Evolutionary conservation across 2,329 filamentous ascomycete genomes (phyloP).

Genomic region (Hymenoscyphus fraxineus): DNA sequence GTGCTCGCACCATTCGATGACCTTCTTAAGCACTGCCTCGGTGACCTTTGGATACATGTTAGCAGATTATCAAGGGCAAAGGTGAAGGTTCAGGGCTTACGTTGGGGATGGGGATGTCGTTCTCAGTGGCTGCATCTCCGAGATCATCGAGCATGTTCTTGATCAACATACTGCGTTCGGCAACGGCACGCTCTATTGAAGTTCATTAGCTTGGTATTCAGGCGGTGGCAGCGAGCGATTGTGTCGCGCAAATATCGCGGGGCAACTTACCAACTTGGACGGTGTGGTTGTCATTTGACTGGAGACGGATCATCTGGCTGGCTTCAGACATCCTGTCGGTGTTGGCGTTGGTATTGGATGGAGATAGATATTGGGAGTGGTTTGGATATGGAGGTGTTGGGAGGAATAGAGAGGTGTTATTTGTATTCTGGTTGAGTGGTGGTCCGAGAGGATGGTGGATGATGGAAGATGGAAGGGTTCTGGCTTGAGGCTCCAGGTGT

Average conservation of each 20-base stretch:
- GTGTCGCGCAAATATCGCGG: slow-evolving; percentile 13
- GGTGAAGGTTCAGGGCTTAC: slow-evolving; percentile 41
- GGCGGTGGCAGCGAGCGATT: background rate
- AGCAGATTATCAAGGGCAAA: slow-evolving; percentile 11
- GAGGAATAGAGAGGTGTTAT: background rate
- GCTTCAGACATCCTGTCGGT: slow-evolving; percentile 35
- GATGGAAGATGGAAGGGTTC: slow-evolving; percentile 1
- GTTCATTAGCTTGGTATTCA: slow-evolving; percentile 16
- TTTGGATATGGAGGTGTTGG: background rate
- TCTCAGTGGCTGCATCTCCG: slow-evolving; percentile 55
- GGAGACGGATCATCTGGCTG: slow-evolving; percentile 40
- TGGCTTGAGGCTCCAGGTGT: background rate
- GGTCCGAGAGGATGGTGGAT: background rate
- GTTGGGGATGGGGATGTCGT: slow-evolving; percentile 75
- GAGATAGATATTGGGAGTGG: background rate
- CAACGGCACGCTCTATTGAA: slow-evolving; percentile 68
- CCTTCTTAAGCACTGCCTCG: slow-evolving; percentile 89
- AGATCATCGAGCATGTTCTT: slow-evolving; percentile 98
- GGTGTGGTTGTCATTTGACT: slow-evolving; percentile 47
- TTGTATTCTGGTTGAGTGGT: background rate
- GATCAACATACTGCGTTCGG: slow-evolving; percentile 89
- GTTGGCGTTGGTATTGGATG: background rate
- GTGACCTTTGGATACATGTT: slow-evolving; percentile 60
- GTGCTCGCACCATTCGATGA: slow-evolving; percentile 96
- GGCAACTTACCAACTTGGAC: slow-evolving; percentile 47